Conservation (phyloP, 306 rosid species). For the Quercus bicolor region DNA sequence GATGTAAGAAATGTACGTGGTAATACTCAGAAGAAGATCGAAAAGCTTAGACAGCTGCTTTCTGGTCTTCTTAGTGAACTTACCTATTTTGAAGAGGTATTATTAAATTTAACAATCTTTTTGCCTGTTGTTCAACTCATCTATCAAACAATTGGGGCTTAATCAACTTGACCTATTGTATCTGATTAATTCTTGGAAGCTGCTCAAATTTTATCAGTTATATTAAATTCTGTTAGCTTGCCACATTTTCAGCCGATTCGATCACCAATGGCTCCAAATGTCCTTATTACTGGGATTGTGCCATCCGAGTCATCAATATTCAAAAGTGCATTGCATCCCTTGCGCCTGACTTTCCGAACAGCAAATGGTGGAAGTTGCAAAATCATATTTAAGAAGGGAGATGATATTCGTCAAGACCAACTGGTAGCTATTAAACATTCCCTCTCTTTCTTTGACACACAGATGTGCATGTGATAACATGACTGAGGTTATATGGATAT, state of each 20-base stretch:
- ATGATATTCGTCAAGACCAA: slow-evolving; percentile 96
- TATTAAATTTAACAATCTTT: slow-evolving; percentile 16
- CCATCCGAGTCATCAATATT: slow-evolving; percentile 92
- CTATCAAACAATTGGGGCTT: not conserved
- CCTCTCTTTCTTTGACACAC: slow-evolving; percentile 11
- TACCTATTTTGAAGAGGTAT: slow-evolving; percentile 93
- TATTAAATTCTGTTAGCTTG: slow-evolving; percentile 13
- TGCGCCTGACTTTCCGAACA: slow-evolving; percentile 86
- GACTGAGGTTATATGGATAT: slow-evolving; percentile 22
- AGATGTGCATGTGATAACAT: slow-evolving; percentile 1
- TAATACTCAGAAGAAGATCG: slow-evolving; percentile 92
- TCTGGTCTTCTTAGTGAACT: slow-evolving; percentile 97
- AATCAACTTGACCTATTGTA: not conserved
- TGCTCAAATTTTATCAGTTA: slow-evolving; percentile 9
- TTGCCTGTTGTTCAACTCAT: slow-evolving; percentile 6
- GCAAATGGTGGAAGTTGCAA: slow-evolving; percentile 75
- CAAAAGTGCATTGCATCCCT: slow-evolving; percentile 93
- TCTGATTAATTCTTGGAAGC: slow-evolving; percentile 17
- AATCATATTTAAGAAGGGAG: slow-evolving; percentile 92
- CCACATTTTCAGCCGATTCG: slow-evolving; percentile 70
- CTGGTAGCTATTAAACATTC: slow-evolving; percentile 53
- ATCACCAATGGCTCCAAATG: slow-evolving; percentile 84
- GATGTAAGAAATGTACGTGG: slow-evolving; percentile 93
- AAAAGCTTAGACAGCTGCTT: slow-evolving; percentile 93
- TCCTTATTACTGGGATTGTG: slow-evolving; percentile 80